Conservation (phyloP, 164 flowering plant genomes). For the Euptelea pleiosperma region DNA sequence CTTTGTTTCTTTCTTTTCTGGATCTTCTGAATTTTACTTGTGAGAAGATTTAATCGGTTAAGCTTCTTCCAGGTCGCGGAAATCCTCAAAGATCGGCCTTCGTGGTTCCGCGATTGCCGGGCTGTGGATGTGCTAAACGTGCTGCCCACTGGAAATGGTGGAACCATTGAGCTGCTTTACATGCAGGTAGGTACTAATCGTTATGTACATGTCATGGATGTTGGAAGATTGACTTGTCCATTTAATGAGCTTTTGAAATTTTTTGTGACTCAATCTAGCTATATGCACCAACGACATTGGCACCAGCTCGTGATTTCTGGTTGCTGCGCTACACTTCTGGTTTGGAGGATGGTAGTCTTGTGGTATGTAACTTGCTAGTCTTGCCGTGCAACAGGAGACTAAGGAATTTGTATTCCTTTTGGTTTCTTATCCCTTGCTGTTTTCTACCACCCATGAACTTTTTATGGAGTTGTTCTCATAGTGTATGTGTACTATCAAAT, state of each 20-base stretch:
- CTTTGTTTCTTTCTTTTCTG: neutral
- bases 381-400: neutral
- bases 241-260: neutral
- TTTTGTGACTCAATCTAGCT: constrained; percentile 49
- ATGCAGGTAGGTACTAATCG: constrained; percentile 72
- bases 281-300: constrained; percentile 99
- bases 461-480: neutral
- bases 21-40: neutral
- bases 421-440: neutral
- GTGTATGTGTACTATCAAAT: constrained; percentile 4
- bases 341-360: constrained; percentile 96
- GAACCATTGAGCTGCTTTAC: constrained; percentile 93
- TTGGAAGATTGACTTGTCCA: neutral
- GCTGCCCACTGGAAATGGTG: constrained; percentile 92
- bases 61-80: constrained; percentile 71
- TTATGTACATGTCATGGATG: neutral
- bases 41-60: neutral
- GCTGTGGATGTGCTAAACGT: constrained; percentile 81
- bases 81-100: constrained; percentile 91
- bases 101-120: constrained; percentile 97
- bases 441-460: too few relatives aligned
- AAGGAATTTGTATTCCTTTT: neutral
- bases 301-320: constrained; percentile 98
- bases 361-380: constrained; percentile 49
- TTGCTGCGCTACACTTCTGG: constrained; percentile 81